A percentile compares a stretch with the other conserved stretches of the same genome.
Evolutionary conservation across 306 rosid genomes (phyloP).

Genomic region (Gynostemma pentaphyllum): DNA sequence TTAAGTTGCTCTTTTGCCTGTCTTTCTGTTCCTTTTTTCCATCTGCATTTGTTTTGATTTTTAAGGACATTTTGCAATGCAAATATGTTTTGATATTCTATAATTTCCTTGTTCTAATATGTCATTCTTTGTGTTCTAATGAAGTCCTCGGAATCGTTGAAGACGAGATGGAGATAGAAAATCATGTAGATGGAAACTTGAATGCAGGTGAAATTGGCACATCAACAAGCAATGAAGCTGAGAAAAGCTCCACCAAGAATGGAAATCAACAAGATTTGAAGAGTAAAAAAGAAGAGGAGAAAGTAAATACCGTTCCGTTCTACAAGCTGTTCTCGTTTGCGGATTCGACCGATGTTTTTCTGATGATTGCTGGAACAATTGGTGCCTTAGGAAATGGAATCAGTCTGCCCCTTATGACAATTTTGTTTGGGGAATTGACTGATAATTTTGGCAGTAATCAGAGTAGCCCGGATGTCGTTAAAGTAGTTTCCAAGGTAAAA

Average conservation of each 20-base stretch:
- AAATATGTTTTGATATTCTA: background rate
- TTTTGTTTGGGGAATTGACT: slow-evolving; percentile 41
- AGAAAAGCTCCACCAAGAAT: background rate
- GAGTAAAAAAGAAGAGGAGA: slow-evolving; percentile 14
- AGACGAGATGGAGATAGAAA: background rate
- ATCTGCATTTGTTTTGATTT: background rate
- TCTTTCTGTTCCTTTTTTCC: background rate
- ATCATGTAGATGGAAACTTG: background rate
- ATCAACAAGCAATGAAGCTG: background rate
- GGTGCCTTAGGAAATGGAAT: slow-evolving; percentile 47
- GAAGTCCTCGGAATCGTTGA: too few species aligned
- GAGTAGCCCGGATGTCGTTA: slow-evolving; percentile 21
- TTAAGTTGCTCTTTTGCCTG: background rate
- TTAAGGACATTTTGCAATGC: too few species aligned
- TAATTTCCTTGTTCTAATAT: too few species aligned
- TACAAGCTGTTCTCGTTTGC: slow-evolving; percentile 75
- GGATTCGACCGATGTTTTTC: slow-evolving; percentile 38
- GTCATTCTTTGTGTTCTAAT: too few species aligned
- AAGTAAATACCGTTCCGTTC: slow-evolving; percentile 31
- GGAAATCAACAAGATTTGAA: background rate
- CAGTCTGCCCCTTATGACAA: slow-evolving; percentile 39
- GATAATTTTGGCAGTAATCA: slow-evolving; percentile 46
- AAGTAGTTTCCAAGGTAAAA: slow-evolving; percentile 44
- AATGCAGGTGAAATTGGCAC: background rate
- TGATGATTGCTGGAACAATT: slow-evolving; percentile 51